A percentile compares a stretch with the other conserved stretches of the same genome.
These are phyloP conservation scores for Lactarius vividus DNA, from an alignment of 768 basidiomycete species.

Conservation along the genomic window DNA sequence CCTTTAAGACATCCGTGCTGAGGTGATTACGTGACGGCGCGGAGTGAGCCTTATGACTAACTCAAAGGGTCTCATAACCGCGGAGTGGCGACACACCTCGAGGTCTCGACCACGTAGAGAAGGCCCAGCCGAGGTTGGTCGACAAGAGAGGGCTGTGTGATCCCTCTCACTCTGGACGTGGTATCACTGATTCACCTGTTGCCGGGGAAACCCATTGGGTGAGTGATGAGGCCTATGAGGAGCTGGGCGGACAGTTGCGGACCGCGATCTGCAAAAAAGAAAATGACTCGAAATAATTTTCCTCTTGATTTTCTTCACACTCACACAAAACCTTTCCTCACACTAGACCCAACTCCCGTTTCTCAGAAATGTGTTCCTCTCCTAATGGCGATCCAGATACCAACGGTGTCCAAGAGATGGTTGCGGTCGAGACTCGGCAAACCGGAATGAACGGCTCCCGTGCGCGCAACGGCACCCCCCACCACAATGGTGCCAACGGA, in stretches of 20 bases:
- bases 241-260: not conserved
- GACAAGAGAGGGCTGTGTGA: not conserved
- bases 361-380: constrained; percentile 55
- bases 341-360: not conserved
- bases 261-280: not conserved
- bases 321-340: not conserved
- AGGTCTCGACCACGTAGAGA: not conserved
- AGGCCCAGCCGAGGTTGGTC: not conserved
- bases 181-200: too few relatives aligned
- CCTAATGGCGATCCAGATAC: constrained; percentile 52
- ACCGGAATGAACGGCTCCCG: constrained; percentile 39
- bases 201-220: not conserved
- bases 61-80: not conserved
- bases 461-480: constrained; percentile 34
- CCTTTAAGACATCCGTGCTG: not conserved
- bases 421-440: constrained; percentile 54
- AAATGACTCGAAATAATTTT: not conserved
- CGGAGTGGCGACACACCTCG: not conserved
- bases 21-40: not conserved
- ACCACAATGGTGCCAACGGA: constrained; percentile 33
- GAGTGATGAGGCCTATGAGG: too few relatives aligned
- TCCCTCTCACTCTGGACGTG: not conserved
- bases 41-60: not conserved
- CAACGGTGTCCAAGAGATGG: constrained; percentile 59
- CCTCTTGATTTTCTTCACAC: not conserved